Evolutionary conservation across 352 stramenopile species (phyloP).

Genomic region (Globisporangium barbulae): DNA sequence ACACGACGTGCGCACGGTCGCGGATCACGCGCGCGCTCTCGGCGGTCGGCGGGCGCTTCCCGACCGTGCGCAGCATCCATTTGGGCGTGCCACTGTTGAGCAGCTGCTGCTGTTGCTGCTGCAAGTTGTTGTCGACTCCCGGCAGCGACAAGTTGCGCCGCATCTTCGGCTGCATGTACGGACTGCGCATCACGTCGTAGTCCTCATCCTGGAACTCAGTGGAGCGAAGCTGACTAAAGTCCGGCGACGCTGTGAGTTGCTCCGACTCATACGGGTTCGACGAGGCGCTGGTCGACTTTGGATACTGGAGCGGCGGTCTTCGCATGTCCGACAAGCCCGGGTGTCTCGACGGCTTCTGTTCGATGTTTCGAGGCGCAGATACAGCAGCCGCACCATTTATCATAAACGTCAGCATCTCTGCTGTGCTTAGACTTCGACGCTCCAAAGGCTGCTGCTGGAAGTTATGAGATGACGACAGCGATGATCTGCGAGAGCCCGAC

Average conservation of each 20-base stretch:
- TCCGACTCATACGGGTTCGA: constrained; percentile 17
- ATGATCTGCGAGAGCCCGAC: background rate
- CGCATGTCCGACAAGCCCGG: constrained; percentile 10
- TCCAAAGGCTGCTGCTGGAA: constrained; percentile 1
- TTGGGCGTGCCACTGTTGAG: constrained; percentile 3
- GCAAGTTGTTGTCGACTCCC: constrained; percentile 14
- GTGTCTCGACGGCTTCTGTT: constrained; percentile 1
- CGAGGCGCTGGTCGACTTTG: constrained; percentile 10
- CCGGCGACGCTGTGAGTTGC: constrained; percentile 17
- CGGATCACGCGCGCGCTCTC: constrained; percentile 71
- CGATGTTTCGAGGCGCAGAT: background rate
- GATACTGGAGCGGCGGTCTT: constrained; percentile 6
- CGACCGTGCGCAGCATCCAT: constrained; percentile 15
- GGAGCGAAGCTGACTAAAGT: constrained; percentile 16
- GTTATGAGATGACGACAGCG: background rate
- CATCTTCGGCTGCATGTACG: constrained; percentile 23
- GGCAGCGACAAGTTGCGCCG: constrained; percentile 41
- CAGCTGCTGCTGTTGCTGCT: constrained; percentile 13
- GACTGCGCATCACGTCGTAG: constrained; percentile 10
- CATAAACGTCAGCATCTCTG: background rate
- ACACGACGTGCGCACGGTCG: constrained; percentile 82
- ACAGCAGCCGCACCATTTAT: background rate
- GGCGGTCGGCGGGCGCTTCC: constrained; percentile 13
- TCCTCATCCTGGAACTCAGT: constrained; percentile 22
- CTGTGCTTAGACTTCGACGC: background rate